Conservation (phyloP, 208 protist genomes). For the Angomonas ambiguus region DNA sequence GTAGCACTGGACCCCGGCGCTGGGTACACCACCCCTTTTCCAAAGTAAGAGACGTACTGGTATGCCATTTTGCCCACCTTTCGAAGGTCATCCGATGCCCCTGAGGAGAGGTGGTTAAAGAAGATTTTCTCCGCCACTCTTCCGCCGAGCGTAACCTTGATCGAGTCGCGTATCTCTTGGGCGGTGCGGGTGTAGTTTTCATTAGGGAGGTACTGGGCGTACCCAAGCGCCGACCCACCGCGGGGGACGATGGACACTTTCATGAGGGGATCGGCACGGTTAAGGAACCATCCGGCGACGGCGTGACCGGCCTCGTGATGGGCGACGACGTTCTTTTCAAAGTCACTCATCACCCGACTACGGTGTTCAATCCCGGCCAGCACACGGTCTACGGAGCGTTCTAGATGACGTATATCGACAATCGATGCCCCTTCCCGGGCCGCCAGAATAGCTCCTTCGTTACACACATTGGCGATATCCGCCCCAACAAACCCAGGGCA, state of each 20-base stretch:
- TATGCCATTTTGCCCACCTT: constrained; percentile 96
- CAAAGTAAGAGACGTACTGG: constrained; percentile 78
- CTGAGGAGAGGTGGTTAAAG: constrained; percentile 92
- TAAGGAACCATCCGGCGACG: constrained; percentile 96
- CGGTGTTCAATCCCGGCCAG: constrained; percentile 95
- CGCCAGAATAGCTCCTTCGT: constrained; percentile 92
- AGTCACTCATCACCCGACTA: constrained; percentile 68
- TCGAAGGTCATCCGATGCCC: constrained; percentile 94
- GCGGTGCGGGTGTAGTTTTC: constrained; percentile 90
- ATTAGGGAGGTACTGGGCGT: constrained; percentile 97
- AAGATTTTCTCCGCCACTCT: constrained; percentile 91
- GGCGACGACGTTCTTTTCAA: constrained; percentile 93
- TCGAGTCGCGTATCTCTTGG: constrained; percentile 92
- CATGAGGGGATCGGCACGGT: constrained; percentile 95
- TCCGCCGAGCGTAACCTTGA: constrained; percentile 93
- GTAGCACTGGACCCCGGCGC: constrained; percentile 53
- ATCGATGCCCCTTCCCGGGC: constrained; percentile 55
- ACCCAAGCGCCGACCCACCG: constrained; percentile 93
- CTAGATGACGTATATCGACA: constrained; percentile 88
- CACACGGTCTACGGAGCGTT: constrained; percentile 94
- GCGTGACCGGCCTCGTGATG: constrained; percentile 99
- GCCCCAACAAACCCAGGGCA: constrained; percentile 90
- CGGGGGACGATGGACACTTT: constrained; percentile 98
- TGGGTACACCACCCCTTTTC: constrained; percentile 57
- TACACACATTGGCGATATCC: constrained; percentile 97